These are phyloP conservation scores for Candida yuanshanica DNA, from an alignment of 805 yeast species.

Conservation along the genomic window DNA sequence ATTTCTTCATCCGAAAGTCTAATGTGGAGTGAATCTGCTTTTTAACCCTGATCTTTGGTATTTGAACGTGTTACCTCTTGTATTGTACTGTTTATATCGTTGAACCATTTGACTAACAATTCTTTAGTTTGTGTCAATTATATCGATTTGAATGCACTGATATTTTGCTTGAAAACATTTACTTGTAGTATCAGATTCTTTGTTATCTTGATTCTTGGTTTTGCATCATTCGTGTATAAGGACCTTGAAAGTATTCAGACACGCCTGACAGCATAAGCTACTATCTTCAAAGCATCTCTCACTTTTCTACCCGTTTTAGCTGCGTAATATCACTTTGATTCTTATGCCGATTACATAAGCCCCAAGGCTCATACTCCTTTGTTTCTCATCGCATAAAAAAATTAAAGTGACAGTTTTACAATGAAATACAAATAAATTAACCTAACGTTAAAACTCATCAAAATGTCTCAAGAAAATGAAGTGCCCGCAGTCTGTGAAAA, in stretches of 20 bases:
- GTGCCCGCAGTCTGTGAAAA: conserved; percentile 63
- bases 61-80: background rate
- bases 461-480: conserved; percentile 10
- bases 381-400: background rate
- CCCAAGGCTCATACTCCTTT: background rate
- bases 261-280: no score
- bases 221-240: no score
- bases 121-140: background rate
- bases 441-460: background rate
- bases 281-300: no score
- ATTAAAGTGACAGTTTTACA: background rate
- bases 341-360: background rate
- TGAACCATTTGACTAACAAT: conserved; percentile 4
- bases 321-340: background rate
- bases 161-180: background rate
- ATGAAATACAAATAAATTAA: background rate
- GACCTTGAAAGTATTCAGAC: no score
- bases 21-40: conserved; percentile 62
- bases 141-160: background rate
- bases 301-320: no score
- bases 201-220: background rate
- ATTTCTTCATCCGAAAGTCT: conserved; percentile 68
- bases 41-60: conserved; percentile 54
- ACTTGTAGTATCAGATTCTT: background rate
- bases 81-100: background rate